Evolutionary conservation across 1,284 basidiomycete genomes (phyloP), one percentile per base, ranked within the genome.

Genomic region (Ceratobasidium sp.): DNA sequence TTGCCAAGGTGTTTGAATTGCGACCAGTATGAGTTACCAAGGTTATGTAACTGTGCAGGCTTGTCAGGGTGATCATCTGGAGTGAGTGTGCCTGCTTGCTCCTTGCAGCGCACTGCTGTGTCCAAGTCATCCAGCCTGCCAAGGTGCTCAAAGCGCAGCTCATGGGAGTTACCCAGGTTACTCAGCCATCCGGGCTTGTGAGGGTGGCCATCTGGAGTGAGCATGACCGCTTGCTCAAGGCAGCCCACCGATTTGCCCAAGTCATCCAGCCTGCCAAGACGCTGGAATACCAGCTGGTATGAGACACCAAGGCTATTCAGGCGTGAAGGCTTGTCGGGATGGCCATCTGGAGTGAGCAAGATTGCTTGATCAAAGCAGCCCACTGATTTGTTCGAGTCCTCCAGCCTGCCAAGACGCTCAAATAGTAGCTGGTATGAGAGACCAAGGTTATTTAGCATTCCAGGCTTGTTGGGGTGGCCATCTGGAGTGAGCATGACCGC

Each of bases 71-170:
- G 16, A 8, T n/a, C 52, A 23, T 54, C 52, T 20, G 8, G n/a
- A 20, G 52, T 20, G 3, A 54, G 52, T 23, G 2, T 14, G 7
- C n/a, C 16, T 20, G 20, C 52, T 23, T 20, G 52, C n/a, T 54
- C n/a, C 52, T 3, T 10, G n/a, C n/a, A 54, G 16, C 8, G 1
- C 7, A 23, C 20, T 14, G 52, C n/a, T 54, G n/a, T 54, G 4
- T 54, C 52, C 52, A 54, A n/a, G 52, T 54, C 52, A 7, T 54
- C 52, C 52, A 54, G 52, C 52, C 52, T 54, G 20, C 52, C 52
- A 20, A 54, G n/a, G 7, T 20, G 52, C 52, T 54, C 52, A 20
- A 54, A 54, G n/a, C 7, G 52, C 7, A 3, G 20, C 52, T 20
- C 18, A 8, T 54, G 23, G n/a, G 52, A 54, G 52, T 3, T 8